phyloP scores from a whole-genome alignment of 768 basidiomycete species.

The Lactifluus subvellereus region DNA sequence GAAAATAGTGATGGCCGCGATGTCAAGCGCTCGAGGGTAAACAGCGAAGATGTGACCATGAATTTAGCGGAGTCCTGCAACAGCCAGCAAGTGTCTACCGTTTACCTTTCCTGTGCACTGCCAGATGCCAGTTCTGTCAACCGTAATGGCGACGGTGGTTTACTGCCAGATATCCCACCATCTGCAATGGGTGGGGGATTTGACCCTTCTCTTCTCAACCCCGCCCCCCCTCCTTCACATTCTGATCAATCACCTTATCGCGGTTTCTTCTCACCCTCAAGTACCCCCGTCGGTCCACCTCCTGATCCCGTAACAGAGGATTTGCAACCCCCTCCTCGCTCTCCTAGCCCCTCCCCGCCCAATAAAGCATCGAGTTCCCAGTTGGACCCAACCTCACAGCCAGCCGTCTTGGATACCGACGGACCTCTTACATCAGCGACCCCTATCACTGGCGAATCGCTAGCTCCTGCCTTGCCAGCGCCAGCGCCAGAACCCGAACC shows the following conservation, averaged over 20 bases:
- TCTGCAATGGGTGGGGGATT: conserved; percentile 19
- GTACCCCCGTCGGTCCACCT: conserved; percentile 21
- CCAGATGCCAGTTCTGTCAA: not conserved
- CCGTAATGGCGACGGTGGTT: conserved; percentile 4
- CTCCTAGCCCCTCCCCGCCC: not conserved
- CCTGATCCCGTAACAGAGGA: not conserved
- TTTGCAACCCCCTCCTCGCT: not conserved
- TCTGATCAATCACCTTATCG: conserved; percentile 3
- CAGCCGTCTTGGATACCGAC: not conserved
- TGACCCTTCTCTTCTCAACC: conserved; percentile 21
- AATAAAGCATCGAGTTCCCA: conserved; percentile 5
- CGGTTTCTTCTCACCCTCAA: conserved; percentile 13
- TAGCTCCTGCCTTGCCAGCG: conserved; percentile 20
- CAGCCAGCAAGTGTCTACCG: conserved; percentile 10
- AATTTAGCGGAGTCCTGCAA: conserved; percentile 8
- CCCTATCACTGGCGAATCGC: conserved; percentile 6
- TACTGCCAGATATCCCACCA: conserved; percentile 14
- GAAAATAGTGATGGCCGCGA: conserved; percentile 21
- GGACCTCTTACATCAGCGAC: not conserved
- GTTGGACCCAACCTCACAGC: not conserved
- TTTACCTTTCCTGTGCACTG: conserved; percentile 15
- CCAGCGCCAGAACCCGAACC: conserved; percentile 30
- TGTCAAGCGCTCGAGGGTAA: conserved; percentile 19
- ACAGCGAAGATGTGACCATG: conserved; percentile 24
- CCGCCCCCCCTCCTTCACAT: conserved; percentile 8